Evolutionary conservation across 352 stramenopile genomes (phyloP), one percentile per base, ranked within the genome.

Genomic region (Plasmopara viticola): DNA sequence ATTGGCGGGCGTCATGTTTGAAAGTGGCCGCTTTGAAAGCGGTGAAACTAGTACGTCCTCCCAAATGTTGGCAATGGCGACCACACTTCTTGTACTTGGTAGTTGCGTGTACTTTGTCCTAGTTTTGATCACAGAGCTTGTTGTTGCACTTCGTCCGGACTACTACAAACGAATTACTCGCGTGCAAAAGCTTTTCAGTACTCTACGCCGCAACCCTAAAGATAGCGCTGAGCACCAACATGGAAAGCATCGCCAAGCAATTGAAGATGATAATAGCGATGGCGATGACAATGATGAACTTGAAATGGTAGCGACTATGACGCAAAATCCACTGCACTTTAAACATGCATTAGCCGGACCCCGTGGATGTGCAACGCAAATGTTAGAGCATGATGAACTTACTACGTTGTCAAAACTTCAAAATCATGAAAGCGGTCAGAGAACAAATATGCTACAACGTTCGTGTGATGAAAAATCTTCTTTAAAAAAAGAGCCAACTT

Each of bases 271-370:
- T n/a, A 51, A 66, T 12, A 56, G 45, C 20, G 59, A 68, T 1
- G 59, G 70, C 18, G 65, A 72, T 33, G 68, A 78, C 18, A 70
- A 83, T 46, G 74, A 84, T 30, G 71, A 73, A 14, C 63, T 86
- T 2, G 75, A 84, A 43, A 86, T 86, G 75, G 72, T 82, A 28
- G 65, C 75, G 12, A 74, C 78, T 38, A 84, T 82, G 72, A 86
- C 72, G 1, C 70, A 75, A 35, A 86, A 86, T 34, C 75, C 75
- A 14, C 53, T 86, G 30, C 62, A 82, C 30, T 70, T 80, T 48
- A 81, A 78, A 29, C 66, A 76, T 9, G 58, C 64, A 2, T 51
- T 76, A n/a, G 57, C 61, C 25, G 73, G 56, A 4, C 63, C 72
- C 0, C 51, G 64, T 39, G 56, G 53, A 39, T 38, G 67, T 20